Conservation (phyloP, 2,329 filamentous ascomycete genomes). For the Coniochaeta ligniaria region DNA sequence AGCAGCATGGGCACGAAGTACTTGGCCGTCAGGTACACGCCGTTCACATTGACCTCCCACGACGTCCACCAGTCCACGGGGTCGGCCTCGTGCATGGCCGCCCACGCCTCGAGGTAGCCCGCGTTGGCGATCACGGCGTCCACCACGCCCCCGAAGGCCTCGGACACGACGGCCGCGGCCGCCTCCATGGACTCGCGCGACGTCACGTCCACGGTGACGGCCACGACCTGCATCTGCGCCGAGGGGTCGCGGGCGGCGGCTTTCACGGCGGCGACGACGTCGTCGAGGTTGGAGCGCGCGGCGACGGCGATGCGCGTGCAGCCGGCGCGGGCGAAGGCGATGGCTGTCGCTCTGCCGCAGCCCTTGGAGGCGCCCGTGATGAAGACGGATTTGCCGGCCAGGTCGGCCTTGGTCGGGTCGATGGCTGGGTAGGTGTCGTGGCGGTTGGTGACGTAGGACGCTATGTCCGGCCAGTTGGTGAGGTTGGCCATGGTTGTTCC, state of each 20-base stretch:
- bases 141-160: conserved; percentile 14
- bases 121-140: conserved; percentile 34
- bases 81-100: conserved; percentile 27
- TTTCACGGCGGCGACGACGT: conserved; percentile 28
- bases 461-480: not conserved
- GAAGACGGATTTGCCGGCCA: conserved; percentile 15
- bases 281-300: conserved; percentile 39
- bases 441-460: not conserved
- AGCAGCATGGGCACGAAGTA: conserved; percentile 40
- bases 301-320: conserved; percentile 40
- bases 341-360: conserved; percentile 14
- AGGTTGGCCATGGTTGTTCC: not conserved
- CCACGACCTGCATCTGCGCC: conserved; percentile 19
- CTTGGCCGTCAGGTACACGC: conserved; percentile 34
- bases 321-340: conserved; percentile 42
- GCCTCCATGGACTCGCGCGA: conserved; percentile 23
- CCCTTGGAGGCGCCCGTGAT: conserved; percentile 19
- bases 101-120: conserved; percentile 28
- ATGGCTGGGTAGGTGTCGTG: conserved; percentile 2
- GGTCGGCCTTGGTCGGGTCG: conserved; percentile 6
- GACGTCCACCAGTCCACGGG: conserved; percentile 36
- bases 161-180: conserved; percentile 22
- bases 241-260: conserved; percentile 22
- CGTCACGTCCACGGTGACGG: conserved; percentile 23
- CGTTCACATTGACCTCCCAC: conserved; percentile 44